A percentile compares a stretch with the other conserved stretches of the same genome.
These are phyloP conservation scores for Echium plantagineum DNA, from an alignment of 257 asterid genomes.

Conservation along the genomic window DNA sequence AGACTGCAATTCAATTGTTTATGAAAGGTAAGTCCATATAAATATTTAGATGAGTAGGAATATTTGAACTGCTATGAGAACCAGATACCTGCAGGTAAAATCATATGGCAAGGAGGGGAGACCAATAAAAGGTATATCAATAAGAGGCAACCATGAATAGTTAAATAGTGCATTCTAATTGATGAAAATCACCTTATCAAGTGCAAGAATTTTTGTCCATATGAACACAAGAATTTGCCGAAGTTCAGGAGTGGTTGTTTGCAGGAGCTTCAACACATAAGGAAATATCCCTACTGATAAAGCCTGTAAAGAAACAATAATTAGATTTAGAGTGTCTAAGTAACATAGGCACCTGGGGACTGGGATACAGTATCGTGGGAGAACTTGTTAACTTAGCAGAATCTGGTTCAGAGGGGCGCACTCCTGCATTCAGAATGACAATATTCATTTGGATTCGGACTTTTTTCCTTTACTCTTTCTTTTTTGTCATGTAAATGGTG, in stretches of 20 bases:
- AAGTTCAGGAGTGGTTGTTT: conserved; percentile 91
- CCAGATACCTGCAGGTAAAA: not conserved
- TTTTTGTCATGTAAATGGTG: too few species aligned
- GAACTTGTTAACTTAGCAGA: too few species aligned
- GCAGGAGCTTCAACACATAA: conserved; percentile 71
- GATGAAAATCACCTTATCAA: conserved; percentile 67
- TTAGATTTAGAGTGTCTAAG: too few species aligned
- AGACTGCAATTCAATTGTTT: conserved; percentile 34
- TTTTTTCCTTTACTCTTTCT: too few species aligned
- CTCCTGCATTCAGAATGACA: too few species aligned
- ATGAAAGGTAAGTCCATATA: not conserved
- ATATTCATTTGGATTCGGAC: too few species aligned
- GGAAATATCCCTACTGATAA: conserved; percentile 86
- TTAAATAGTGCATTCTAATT: conserved; percentile 14
- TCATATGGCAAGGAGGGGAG: not conserved
- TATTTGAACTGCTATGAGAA: not conserved
- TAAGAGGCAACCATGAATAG: not conserved
- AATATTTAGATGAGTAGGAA: not conserved
- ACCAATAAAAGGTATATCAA: not conserved
- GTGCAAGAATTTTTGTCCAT: conserved; percentile 97
- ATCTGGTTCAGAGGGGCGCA: too few species aligned
- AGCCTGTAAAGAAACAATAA: conserved; percentile 31
- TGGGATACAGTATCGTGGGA: too few species aligned
- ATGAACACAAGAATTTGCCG: conserved; percentile 95
- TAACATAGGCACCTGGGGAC: too few species aligned